These are phyloP conservation scores for Botryotinia calthae DNA, from an alignment of 2,329 filamentous ascomycete species.

Conservation along the genomic window DNA sequence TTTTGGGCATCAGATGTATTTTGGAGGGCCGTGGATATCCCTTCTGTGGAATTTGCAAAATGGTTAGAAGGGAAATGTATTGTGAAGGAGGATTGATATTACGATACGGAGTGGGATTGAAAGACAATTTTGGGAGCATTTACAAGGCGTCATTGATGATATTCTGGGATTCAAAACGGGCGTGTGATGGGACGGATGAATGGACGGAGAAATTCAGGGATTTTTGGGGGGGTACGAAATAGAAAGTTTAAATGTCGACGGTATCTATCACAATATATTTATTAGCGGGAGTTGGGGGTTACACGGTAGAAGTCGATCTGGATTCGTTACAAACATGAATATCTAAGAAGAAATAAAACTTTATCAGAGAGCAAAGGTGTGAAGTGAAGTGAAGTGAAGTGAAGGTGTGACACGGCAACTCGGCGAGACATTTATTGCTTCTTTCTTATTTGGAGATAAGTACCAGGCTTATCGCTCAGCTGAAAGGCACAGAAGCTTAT, in stretches of 20 bases:
- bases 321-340: background rate
- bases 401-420: background rate
- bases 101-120: background rate
- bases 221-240: background rate
- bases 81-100: constrained; percentile 25
- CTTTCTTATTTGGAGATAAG: background rate
- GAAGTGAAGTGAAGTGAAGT: background rate
- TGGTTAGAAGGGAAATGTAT: constrained; percentile 44
- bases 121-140: constrained; percentile 7
- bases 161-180: background rate
- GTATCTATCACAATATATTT: background rate
- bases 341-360: background rate
- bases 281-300: background rate
- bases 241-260: background rate
- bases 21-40: constrained; percentile 55
- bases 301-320: background rate
- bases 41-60: constrained; percentile 49
- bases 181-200: background rate
- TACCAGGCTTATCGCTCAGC: background rate
- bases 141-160: constrained; percentile 2
- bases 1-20: constrained; percentile 58
- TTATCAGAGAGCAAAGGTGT: background rate
- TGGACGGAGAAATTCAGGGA: background rate
- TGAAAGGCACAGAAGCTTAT: background rate
- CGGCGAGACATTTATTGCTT: background rate